phyloP scores from a whole-genome alignment of 345 rosid genomes.

The Draba incana region DNA sequence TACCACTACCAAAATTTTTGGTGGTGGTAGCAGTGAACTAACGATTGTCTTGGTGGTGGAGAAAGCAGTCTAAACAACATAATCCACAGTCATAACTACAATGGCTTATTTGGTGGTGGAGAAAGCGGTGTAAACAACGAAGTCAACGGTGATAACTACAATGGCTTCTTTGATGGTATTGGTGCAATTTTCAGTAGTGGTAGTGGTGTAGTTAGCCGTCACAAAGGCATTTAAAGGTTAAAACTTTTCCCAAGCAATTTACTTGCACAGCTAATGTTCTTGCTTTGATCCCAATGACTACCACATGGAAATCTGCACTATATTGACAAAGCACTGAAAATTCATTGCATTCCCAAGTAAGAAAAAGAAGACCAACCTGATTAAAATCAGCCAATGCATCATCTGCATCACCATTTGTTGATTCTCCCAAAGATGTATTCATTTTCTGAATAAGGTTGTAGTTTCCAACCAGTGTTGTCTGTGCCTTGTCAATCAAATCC shows the following conservation, averaged over 20 bases:
- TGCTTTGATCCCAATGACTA: constrained; percentile 14
- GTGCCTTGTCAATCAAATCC: constrained; percentile 94
- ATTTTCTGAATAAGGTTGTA: constrained; percentile 62
- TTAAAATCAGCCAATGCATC: constrained; percentile 79
- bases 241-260: not conserved
- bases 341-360: not conserved
- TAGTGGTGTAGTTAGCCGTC: too few relatives aligned
- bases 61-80: too few relatives aligned
- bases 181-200: too few relatives aligned
- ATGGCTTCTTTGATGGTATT: too few relatives aligned
- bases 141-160: too few relatives aligned
- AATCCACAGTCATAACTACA: too few relatives aligned
- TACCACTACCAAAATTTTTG: too few relatives aligned
- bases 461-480: constrained; percentile 70
- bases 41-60: too few relatives aligned
- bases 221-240: too few relatives aligned
- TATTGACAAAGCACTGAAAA: constrained; percentile 31
- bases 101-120: too few relatives aligned
- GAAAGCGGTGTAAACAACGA: too few relatives aligned
- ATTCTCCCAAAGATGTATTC: constrained; percentile 61
- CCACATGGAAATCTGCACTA: constrained; percentile 56
- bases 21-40: too few relatives aligned
- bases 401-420: constrained; percentile 45
- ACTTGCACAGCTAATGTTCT: constrained; percentile 31
- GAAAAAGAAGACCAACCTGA: constrained; percentile 51